Percentiles rank a stretch among this genome's conserved stretches.
phyloP scores from a whole-genome alignment of 139 green algal species.

The Tetradesmus lagerheimii region DNA sequence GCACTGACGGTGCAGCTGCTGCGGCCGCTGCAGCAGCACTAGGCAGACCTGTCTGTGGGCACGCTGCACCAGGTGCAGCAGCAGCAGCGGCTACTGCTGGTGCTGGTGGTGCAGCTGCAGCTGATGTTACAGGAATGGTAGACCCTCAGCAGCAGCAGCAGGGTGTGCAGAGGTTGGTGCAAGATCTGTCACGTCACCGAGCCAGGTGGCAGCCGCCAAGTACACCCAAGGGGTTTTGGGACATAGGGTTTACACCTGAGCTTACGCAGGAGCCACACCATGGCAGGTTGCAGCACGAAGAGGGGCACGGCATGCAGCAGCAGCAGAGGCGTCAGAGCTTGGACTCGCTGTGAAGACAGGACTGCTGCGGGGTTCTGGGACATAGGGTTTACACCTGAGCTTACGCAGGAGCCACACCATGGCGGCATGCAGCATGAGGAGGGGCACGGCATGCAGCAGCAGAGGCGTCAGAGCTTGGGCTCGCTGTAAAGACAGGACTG shows the following conservation, averaged over 20 bases:
- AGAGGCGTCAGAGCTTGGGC: background rate
- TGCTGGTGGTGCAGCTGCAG: background rate
- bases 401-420: background rate
- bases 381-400: conserved; percentile 46
- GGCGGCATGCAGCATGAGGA: background rate
- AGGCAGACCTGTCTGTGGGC: background rate
- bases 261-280: background rate
- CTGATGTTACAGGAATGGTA: background rate
- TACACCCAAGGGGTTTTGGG: conserved; percentile 48
- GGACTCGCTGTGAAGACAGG: background rate
- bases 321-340: background rate
- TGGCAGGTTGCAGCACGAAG: background rate
- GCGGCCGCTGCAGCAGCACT: background rate
- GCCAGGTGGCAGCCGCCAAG: conserved; percentile 20
- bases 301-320: background rate
- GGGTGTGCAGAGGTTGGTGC: conserved; percentile 9
- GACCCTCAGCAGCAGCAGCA: conserved; percentile 18
- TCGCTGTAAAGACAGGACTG: background rate
- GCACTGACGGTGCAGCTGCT: background rate
- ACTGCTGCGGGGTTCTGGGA: conserved; percentile 39
- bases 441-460: background rate
- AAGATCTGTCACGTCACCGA: conserved; percentile 42
- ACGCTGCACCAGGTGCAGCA: background rate
- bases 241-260: conserved; percentile 48
- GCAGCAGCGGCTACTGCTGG: no score